Evolutionary conservation across 805 yeast species (phyloP).

Genomic region (Kodamaea jinghongensis): DNA sequence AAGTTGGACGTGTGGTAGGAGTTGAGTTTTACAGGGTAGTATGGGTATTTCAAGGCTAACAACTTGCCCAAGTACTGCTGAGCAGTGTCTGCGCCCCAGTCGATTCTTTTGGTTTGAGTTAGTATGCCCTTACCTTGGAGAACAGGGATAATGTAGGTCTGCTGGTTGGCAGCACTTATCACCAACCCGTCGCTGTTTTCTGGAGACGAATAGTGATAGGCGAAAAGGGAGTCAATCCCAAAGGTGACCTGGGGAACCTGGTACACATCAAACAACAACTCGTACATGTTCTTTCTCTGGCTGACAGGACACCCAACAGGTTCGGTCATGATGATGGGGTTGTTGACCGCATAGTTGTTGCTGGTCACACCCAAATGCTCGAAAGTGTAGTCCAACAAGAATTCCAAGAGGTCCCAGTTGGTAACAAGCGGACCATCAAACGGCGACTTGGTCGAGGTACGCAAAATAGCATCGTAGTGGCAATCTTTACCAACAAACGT

Average conservation of each 20-base stretch:
- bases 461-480: conserved; percentile 64
- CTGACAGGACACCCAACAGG: conserved; percentile 65
- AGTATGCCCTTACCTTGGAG: conserved; percentile 64
- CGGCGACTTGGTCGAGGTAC: conserved; percentile 70
- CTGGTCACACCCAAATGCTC: conserved; percentile 67
- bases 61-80: conserved; percentile 60
- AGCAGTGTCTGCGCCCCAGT: conserved; percentile 87
- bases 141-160: conserved; percentile 81
- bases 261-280: conserved; percentile 82
- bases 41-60: conserved; percentile 82
- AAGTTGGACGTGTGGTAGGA: conserved; percentile 62
- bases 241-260: conserved; percentile 68
- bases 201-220: conserved; percentile 64
- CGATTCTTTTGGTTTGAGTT: conserved; percentile 71
- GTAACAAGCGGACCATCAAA: conserved; percentile 84
- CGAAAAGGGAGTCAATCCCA: conserved; percentile 81
- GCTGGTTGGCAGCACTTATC: conserved; percentile 77
- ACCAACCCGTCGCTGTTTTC: conserved; percentile 57
- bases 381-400: conserved; percentile 78
- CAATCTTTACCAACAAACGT: conserved; percentile 84
- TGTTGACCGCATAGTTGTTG: conserved; percentile 51
- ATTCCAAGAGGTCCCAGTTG: conserved; percentile 91
- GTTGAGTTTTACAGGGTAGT: conserved; percentile 75
- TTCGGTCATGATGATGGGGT: conserved; percentile 82
- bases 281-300: conserved; percentile 75